These are phyloP conservation scores for Porphyra umbilicalis DNA, from an alignment of 31 red algal genomes.

Conservation along the genomic window DNA sequence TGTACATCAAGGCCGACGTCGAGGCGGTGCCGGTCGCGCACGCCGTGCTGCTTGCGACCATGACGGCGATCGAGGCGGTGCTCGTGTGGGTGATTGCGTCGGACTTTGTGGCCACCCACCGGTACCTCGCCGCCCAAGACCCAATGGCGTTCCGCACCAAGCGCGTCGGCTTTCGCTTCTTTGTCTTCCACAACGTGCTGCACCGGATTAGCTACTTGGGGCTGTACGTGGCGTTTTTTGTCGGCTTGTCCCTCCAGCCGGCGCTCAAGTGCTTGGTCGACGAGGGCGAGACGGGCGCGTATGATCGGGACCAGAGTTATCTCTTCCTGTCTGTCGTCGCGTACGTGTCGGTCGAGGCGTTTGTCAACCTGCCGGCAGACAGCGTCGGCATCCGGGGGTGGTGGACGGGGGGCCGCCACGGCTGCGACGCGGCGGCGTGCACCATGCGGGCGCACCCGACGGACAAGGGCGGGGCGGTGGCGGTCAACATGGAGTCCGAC, in stretches of 20 bases:
- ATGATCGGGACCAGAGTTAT: not conserved
- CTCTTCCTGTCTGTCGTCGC: constrained; percentile 4
- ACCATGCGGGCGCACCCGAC: not conserved
- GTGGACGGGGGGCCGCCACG: constrained; percentile 11
- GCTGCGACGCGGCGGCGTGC: not conserved
- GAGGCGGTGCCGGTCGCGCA: not conserved
- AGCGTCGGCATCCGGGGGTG: constrained; percentile 43
- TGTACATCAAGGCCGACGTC: not conserved
- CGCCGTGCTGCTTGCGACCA: not conserved
- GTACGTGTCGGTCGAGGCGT: constrained; percentile 52
- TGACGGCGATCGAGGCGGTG: constrained; percentile 18
- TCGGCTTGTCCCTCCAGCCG: constrained; percentile 4
- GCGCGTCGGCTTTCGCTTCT: constrained; percentile 84
- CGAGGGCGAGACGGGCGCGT: not conserved
- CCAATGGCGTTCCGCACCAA: constrained; percentile 79
- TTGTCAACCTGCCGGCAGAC: constrained; percentile 53
- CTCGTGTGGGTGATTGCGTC: constrained; percentile 31
- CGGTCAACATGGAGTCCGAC: not conserved
- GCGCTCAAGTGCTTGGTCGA: not conserved
- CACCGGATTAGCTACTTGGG: constrained; percentile 38
- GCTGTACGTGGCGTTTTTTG: constrained; percentile 27
- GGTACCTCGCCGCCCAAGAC: constrained; percentile 30
- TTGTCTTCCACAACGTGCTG: constrained; percentile 62
- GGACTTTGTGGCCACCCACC: constrained; percentile 30
- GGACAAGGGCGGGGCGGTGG: not conserved